These are phyloP conservation scores for Aspergillus proliferans DNA, from an alignment of 2,329 filamentous ascomycete genomes.

Conservation along the genomic window DNA sequence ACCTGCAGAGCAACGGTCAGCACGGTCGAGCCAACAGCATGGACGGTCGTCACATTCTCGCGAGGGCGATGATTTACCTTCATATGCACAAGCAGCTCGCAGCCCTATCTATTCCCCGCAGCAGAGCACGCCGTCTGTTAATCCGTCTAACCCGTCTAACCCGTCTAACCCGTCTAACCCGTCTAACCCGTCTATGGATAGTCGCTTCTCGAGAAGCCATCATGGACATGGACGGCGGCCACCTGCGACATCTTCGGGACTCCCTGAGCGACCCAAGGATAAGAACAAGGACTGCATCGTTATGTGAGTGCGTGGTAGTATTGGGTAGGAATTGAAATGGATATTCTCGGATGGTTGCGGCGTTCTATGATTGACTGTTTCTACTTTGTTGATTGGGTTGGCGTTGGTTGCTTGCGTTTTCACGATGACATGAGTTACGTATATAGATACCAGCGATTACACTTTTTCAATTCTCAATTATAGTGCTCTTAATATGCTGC, in stretches of 20 bases:
- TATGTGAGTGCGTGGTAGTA: constrained; percentile 23
- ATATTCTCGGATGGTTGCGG: not conserved
- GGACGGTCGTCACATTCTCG: constrained; percentile 29
- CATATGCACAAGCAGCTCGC: constrained; percentile 59
- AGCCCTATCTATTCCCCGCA: constrained; percentile 51
- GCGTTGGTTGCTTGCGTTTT: not conserved
- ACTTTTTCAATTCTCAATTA: too few relatives aligned
- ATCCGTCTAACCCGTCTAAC: constrained; percentile 18
- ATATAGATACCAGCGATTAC: not conserved
- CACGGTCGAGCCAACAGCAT: not conserved
- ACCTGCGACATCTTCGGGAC: constrained; percentile 6
- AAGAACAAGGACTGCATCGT: constrained; percentile 40
- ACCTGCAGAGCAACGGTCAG: not conserved
- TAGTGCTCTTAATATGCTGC: too few relatives aligned
- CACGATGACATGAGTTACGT: not conserved
- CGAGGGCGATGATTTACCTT: constrained; percentile 48
- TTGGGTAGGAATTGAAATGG: not conserved
- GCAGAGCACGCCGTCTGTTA: constrained; percentile 30
- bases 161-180: not conserved
- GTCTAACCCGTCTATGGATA: constrained; percentile 10
- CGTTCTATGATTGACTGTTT: constrained; percentile 4
- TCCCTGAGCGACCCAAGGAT: constrained; percentile 18
- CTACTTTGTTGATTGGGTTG: too few relatives aligned
- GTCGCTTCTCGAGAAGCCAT: constrained; percentile 16
- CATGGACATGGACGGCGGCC: constrained; percentile 10